Percentiles rank a stretch among this genome's conserved stretches.
phyloP scores from a whole-genome alignment of 2,329 filamentous ascomycete species.

The Mollisiaceae sp. region DNA sequence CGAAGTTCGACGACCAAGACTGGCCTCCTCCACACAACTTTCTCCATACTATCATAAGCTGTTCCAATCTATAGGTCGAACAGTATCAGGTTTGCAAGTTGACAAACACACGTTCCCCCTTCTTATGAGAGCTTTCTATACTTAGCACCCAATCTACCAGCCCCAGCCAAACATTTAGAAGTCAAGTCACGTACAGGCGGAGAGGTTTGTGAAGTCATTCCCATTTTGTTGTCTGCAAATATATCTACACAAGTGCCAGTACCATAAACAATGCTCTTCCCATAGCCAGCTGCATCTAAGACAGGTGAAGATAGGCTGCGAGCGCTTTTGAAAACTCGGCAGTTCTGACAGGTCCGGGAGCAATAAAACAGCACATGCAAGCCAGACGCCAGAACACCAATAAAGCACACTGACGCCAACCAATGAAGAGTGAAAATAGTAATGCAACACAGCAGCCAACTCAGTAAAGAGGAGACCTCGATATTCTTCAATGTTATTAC shows the following conservation, averaged over 20 bases:
- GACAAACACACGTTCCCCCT: too few species aligned
- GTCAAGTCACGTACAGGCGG: background rate
- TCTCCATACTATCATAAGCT: background rate
- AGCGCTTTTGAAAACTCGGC: constrained; percentile 21
- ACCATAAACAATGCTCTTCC: constrained; percentile 11
- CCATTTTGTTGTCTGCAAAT: constrained; percentile 29
- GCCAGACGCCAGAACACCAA: constrained; percentile 38
- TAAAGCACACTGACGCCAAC: constrained; percentile 35
- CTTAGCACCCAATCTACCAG: too few species aligned
- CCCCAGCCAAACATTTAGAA: background rate
- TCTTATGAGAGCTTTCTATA: background rate
- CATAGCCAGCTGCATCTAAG: background rate
- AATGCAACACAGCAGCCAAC: constrained; percentile 35
- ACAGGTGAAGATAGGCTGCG: background rate
- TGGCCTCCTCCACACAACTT: too few species aligned
- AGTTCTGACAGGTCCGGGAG: constrained; percentile 30
- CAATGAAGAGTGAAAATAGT: constrained; percentile 33
- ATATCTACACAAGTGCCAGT: constrained; percentile 34
- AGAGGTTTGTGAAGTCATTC: constrained; percentile 11
- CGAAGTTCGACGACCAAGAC: too few species aligned
- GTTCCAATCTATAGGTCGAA: constrained; percentile 1
- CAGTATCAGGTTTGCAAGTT: too few species aligned
- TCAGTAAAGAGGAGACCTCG: constrained; percentile 27
- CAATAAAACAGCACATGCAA: constrained; percentile 30
- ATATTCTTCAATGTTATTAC: constrained; percentile 25